Conservation (phyloP, 768 basidiomycete genomes). For the Wakefieldia striispora region DNA sequence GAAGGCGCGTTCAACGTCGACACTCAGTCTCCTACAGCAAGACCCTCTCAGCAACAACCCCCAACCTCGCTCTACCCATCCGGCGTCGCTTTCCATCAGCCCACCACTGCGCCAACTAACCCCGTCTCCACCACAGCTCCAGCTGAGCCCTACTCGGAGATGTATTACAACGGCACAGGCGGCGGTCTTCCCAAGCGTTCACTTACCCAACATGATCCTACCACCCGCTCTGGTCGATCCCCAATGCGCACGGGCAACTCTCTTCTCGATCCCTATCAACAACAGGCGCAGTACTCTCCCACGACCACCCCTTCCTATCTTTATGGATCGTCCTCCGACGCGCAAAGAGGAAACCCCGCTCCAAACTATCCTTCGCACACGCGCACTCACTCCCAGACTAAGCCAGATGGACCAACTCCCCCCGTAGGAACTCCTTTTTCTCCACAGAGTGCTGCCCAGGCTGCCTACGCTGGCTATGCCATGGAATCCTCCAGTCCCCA, state of each 20-base stretch:
- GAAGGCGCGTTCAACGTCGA: conserved; percentile 50
- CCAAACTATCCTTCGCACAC: conserved; percentile 53
- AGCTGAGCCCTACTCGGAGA: conserved; percentile 55
- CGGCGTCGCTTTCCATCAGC: conserved; percentile 56
- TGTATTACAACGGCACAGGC: conserved; percentile 56
- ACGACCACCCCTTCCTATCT: conserved; percentile 46
- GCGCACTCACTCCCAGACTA: conserved; percentile 57
- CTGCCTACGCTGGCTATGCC: conserved; percentile 49
- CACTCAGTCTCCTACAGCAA: conserved; percentile 19
- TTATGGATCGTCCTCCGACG: conserved; percentile 37
- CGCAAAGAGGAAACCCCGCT: conserved; percentile 41
- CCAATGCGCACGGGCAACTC: conserved; percentile 57
- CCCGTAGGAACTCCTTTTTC: conserved; percentile 52
- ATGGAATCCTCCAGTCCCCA: conserved; percentile 69
- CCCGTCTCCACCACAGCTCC: conserved; percentile 36
- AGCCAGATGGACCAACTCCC: conserved; percentile 50
- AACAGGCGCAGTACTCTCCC: conserved; percentile 63
- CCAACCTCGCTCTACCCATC: conserved; percentile 55
- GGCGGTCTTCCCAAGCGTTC: conserved; percentile 54
- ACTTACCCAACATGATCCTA: conserved; percentile 53
- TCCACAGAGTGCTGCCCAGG: conserved; percentile 45
- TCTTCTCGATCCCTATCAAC: conserved; percentile 69
- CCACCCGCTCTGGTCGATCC: conserved; percentile 53
- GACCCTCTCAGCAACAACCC: conserved; percentile 36
- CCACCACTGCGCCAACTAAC: conserved; percentile 33